Base-by-base conservation (phyloP, 2,329 filamentous ascomycete species). In the Chalaropsis ovoidea region DNA sequence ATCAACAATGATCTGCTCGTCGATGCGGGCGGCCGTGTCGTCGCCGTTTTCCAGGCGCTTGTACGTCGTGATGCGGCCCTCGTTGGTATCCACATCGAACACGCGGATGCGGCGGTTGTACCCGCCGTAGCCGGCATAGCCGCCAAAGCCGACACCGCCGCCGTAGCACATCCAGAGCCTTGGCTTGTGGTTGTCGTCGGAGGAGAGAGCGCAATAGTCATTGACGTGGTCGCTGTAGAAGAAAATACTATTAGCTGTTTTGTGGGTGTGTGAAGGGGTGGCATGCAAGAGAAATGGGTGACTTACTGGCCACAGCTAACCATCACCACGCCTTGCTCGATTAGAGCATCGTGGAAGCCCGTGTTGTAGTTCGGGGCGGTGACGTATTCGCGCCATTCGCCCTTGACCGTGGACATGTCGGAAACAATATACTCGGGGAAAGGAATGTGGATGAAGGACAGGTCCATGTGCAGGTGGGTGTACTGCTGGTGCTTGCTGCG, bases 141-240 rank as follows among this genome's bases (percentile, higher is more conserved):
- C 94, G 65, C 94, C 94, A 71, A 99, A 96, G 0, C 94, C 94
- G 35, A 86, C 84, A 31, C 89, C 94, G 41, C 94, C 94, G 8
- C 86, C 93, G 75, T 97, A 97, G 78, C 94, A 99, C 92, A 99
- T 96, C 94, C 94, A 99, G 1, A 97, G 77, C 39, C 87, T 82
- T 0, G 88, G 86, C 61, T 81, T 80, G n/a, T 79, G 75, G 24
- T 79, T 75, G 2, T 78, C 72, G 24, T 72, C 73, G 45, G 74
- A 75, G 1, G 82, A 85, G 8, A 96, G 81, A 69, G 89, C 86
- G 75, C 94, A 99, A 75, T 96, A 97, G 72, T 99, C 94, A 73
- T 99, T 99, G 69, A 88, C 93, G 73, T 99, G 94, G 72, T 99
- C 94, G 74, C 86, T 89, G 58, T 13, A 35, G 24, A 41, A 22